phyloP scores from a whole-genome alignment of 2,329 filamentous ascomycete genomes.

The Penicillium sp. region DNA sequence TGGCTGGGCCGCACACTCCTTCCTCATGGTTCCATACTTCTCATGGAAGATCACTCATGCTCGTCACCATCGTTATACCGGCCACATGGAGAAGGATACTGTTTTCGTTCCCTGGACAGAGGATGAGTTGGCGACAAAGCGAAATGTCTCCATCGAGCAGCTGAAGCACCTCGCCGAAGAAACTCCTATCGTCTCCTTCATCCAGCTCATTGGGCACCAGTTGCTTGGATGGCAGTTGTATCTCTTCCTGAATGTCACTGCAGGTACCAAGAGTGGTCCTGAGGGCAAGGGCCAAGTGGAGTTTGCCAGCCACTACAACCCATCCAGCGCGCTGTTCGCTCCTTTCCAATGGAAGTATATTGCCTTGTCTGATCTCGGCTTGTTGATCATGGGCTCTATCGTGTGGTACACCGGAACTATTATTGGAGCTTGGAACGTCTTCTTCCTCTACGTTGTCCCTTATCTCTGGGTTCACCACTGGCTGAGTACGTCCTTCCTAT shows the following conservation, averaged over 20 bases:
- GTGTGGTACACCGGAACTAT: conserved; percentile 55
- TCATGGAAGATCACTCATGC: conserved; percentile 70
- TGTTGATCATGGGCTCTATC: conserved; percentile 51
- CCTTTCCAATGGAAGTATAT: conserved; percentile 58
- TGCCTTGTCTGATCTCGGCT: conserved; percentile 59
- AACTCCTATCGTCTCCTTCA: conserved; percentile 57
- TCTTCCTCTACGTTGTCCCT: conserved; percentile 61
- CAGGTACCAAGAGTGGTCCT: conserved; percentile 50
- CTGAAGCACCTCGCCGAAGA: conserved; percentile 57
- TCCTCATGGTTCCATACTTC: conserved; percentile 68
- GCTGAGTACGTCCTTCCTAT: conserved; percentile 52
- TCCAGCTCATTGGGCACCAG: conserved; percentile 61
- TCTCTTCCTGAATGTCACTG: conserved; percentile 59
- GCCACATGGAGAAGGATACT: conserved; percentile 67
- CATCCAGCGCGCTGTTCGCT: conserved; percentile 61
- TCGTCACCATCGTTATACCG: conserved; percentile 67
- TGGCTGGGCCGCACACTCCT: conserved; percentile 65
- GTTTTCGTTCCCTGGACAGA: conserved; percentile 59
- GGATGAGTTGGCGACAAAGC: conserved; percentile 33
- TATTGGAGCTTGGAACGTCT: conserved; percentile 58
- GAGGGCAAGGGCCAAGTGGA: conserved; percentile 16
- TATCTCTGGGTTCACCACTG: conserved; percentile 72
- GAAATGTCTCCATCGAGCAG: conserved; percentile 51
- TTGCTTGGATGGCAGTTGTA: conserved; percentile 65
- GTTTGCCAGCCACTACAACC: conserved; percentile 57